Evolutionary conservation across 1,139 yeast genomes (phyloP).

Genomic region (Saccharomyces hybrid): DNA sequence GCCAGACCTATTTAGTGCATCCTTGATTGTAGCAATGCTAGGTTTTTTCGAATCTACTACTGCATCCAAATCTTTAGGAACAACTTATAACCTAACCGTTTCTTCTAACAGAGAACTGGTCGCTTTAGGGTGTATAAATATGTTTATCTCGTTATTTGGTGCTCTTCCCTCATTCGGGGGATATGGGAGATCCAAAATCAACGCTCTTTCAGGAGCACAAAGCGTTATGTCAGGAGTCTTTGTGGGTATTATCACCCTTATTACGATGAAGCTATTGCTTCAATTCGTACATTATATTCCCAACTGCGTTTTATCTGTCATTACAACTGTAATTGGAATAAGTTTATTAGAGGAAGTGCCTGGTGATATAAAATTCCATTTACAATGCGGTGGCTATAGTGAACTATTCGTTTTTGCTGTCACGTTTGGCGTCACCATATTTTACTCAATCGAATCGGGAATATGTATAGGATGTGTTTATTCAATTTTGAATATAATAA

Average conservation of each 20-base stretch:
- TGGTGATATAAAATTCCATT: slow-evolving; percentile 64
- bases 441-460: slow-evolving; percentile 85
- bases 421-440: slow-evolving; percentile 64
- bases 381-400: slow-evolving; percentile 64
- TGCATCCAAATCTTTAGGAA: slow-evolving; percentile 75
- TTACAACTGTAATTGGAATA: slow-evolving; percentile 73
- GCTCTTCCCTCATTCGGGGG: slow-evolving; percentile 95
- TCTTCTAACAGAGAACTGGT: slow-evolving; percentile 71
- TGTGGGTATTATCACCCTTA: slow-evolving; percentile 65
- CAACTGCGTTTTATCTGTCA: slow-evolving; percentile 70
- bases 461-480: slow-evolving; percentile 78
- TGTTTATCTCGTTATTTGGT: slow-evolving; percentile 58
- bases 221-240: slow-evolving; percentile 79
- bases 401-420: slow-evolving; percentile 69
- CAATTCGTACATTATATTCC: slow-evolving; percentile 70
- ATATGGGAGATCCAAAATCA: slow-evolving; percentile 86
- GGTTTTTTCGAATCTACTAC: slow-evolving; percentile 95
- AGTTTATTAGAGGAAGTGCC: slow-evolving; percentile 85
- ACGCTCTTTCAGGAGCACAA: slow-evolving; percentile 77
- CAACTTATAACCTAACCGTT: slow-evolving; percentile 55
- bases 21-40: slow-evolving; percentile 72
- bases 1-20: slow-evolving; percentile 41
- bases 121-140: slow-evolving; percentile 74
- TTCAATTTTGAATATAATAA: slow-evolving; percentile 71
- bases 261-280: slow-evolving; percentile 56